Conservation (phyloP, 2,329 filamentous ascomycete species). For the Trichophyton simii region DNA sequence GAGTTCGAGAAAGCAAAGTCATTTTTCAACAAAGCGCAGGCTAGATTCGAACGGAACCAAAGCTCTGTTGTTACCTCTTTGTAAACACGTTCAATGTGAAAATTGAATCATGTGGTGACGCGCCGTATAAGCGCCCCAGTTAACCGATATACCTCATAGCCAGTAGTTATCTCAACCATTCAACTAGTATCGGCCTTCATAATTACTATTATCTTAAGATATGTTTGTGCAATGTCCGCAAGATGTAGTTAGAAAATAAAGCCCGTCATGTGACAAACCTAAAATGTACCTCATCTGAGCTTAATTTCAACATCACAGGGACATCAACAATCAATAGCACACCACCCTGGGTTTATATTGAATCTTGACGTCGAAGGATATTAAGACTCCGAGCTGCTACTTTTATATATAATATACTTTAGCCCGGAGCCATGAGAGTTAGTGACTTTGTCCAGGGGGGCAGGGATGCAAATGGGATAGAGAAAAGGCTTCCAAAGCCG, state of each 20-base stretch:
- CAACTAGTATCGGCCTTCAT: too few relatives aligned
- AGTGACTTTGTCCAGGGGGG: constrained; percentile 29
- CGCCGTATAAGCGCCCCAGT: too few relatives aligned
- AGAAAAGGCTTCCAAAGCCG: constrained; percentile 9
- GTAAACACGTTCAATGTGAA: too few relatives aligned
- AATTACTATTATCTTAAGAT: too few relatives aligned
- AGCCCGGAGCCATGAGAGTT: constrained; percentile 24
- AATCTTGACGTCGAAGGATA: not conserved
- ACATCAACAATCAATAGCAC: too few relatives aligned
- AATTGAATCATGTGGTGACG: too few relatives aligned
- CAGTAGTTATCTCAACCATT: too few relatives aligned
- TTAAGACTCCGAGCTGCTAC: too few relatives aligned
- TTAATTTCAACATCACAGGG: not conserved
- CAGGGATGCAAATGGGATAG: not conserved
- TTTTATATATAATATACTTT: not conserved
- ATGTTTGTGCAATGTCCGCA: too few relatives aligned
- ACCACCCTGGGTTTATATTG: not conserved
- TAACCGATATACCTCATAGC: too few relatives aligned
- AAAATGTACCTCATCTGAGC: not conserved
- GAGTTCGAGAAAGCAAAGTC: constrained; percentile 24
- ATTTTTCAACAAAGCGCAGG: constrained; percentile 25
- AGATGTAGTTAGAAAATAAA: too few relatives aligned
- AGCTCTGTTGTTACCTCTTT: constrained; percentile 11
- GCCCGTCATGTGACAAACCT: not conserved
- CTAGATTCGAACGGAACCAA: constrained; percentile 21